Conservation (phyloP, 148 eudicot species). For the Diospyros lotus region DNA sequence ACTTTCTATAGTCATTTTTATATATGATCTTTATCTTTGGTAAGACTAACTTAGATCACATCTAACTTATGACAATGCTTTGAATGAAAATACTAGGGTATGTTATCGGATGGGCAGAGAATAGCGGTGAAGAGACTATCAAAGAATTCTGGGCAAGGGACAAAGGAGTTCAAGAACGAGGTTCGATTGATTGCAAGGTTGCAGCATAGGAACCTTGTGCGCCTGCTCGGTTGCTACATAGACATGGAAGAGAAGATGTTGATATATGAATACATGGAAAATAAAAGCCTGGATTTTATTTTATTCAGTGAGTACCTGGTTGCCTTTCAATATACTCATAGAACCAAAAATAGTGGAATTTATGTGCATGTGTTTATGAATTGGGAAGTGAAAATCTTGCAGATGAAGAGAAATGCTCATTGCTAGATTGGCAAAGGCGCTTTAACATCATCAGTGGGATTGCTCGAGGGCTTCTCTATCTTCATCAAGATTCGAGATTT, state of each 20-base stretch:
- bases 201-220: slow-evolving; percentile 7
- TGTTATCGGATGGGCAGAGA: slow-evolving; percentile 14
- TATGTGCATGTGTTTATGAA: not conserved
- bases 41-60: not conserved
- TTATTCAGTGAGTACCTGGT: not conserved
- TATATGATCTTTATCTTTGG: too few species aligned
- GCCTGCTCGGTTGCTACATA: slow-evolving; percentile 6
- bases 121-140: slow-evolving; percentile 15
- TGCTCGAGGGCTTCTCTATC: slow-evolving; percentile 16
- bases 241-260: not conserved
- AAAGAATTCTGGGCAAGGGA: slow-evolving; percentile 5
- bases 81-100: slow-evolving; percentile 6
- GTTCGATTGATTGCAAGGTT: slow-evolving; percentile 1
- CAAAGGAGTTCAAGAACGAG: slow-evolving; percentile 8
- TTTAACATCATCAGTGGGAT: slow-evolving; percentile 11
- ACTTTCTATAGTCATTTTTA: too few species aligned
- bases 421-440: slow-evolving; percentile 12
- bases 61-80: too few species aligned
- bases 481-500: slow-evolving; percentile 15
- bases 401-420: slow-evolving; percentile 3
- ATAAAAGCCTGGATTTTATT: slow-evolving; percentile 2
- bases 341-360: not conserved
- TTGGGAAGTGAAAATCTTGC: not conserved
- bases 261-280: slow-evolving; percentile 2
- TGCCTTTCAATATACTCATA: not conserved